Evolutionary conservation across 2,329 filamentous ascomycete species (phyloP), one percentile per base, ranked within the genome.

Genomic region (Alternaria sp.): DNA sequence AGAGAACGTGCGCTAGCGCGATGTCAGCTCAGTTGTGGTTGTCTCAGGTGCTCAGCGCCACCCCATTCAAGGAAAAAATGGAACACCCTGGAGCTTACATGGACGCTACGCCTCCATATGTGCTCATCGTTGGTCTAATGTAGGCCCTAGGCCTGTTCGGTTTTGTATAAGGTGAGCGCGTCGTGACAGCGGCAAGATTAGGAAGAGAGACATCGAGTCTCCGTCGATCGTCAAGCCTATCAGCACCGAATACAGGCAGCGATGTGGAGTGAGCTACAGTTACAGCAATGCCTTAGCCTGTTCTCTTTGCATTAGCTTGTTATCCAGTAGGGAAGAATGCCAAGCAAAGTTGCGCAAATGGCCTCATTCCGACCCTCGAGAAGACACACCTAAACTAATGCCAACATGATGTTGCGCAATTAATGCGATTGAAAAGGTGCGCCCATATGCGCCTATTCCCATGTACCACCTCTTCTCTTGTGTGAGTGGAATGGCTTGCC

Each of bases 321-420:
- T 9, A 11, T 19, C 25, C 32, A 21, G 21, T 12, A n/a, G 40
- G 13, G n/a, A 36, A 11, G 28, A 36, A 45, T 23, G 58, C 51
- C 23, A 56, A 49, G 30, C 45, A 50, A 57, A 59, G 52, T 44
- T 55, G 52, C 58, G 52, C 58, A 50, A 61, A 61, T 57, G 30
- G 23, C 52, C 58, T 61, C 58, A 57, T 56, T 8, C 21, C 2
- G 19, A 40, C 21, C 3, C 6, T 36, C 15, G 30, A 23, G 28
- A 40, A 25, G 49, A 4, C 49, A 40, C 19, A 25, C 19, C 13
- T n/a, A 6, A 13, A 52, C 0, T 17, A 36, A 36, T 32, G 19
- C 49, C 19, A n/a, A 19, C 8, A 2, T 6, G 13, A 12, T 40
- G 23, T 6, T 40, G 19, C 21, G 49, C 3, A 15, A 3, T n/a